Base-by-base conservation (phyloP, 371 early-diverging fungal genomes). In the Circinella umbellata region DNA sequence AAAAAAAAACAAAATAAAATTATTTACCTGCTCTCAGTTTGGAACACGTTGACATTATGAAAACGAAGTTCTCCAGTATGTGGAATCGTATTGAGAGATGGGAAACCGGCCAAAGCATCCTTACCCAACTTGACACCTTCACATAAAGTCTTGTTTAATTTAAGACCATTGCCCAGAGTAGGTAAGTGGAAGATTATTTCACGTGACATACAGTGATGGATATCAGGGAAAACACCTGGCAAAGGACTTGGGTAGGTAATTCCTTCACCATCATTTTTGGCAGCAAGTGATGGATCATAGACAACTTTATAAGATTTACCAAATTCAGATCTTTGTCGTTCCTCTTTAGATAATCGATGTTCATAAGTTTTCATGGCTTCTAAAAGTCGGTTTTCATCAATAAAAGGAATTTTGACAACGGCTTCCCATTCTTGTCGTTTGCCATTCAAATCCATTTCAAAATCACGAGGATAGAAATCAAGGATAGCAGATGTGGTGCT, bases 361-460 rank as follows among this genome's bases (percentile, higher is more conserved):
- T 94, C 92, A 37, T 83, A 73, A n/a, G 87, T 78, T 63, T 82
- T 76, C 91, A 99, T 91, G 1, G 98, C 98, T 8, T 84, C 76
- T 64, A 95, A 76, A 42, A 99, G 82, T 63, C 97, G 86, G 34
- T 88, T 81, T 72, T 95, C 91, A 64, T 99, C 97, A 66, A 98
- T 96, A 73, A 98, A 99, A 7, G 98, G 95, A 63, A 99, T 92
- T 68, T 93, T 86, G 17, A 96, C 96, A 37, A 99, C 93, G 8
- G 96, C 98, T 80, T 99, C 98, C 99, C 99, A 99, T 4, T 94
- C 89, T 79, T 94, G 92, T 78, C 96, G 95, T 82, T 99, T 99
- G 65, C 99, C 99, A 79, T 99, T 99, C 91, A 96, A 86, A 76
- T 99, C 99, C 55, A 94, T 83, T 2, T 91, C 88, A 78, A 99